A percentile compares a stretch with the other conserved stretches of the same genome.
These are phyloP conservation scores for Phlegmacium glaucopus DNA, from an alignment of 768 basidiomycete species.

Conservation along the genomic window DNA sequence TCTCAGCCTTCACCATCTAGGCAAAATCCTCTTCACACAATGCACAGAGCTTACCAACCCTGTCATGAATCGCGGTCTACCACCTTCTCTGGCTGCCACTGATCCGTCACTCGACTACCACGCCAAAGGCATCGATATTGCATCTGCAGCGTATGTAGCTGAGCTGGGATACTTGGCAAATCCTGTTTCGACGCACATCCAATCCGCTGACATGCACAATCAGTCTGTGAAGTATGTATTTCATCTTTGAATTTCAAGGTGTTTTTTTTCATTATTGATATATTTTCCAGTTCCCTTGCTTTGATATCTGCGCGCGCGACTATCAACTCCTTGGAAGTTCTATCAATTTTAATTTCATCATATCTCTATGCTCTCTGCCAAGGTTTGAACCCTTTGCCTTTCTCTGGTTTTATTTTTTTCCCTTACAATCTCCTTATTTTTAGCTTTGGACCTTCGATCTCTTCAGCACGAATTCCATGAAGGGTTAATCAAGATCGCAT, in stretches of 20 bases:
- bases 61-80: conserved; percentile 76
- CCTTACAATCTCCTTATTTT: conserved; percentile 2
- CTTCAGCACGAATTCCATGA: conserved; percentile 63
- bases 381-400: conserved; percentile 28
- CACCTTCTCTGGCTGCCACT: conserved; percentile 74
- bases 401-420: neutral
- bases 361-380: conserved; percentile 76
- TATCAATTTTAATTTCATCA: conserved; percentile 69
- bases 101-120: conserved; percentile 83
- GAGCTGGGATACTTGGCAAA: conserved; percentile 82
- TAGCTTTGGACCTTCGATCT: conserved; percentile 80
- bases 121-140: conserved; percentile 83
- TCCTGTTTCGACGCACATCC: conserved; percentile 81
- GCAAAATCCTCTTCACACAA: conserved; percentile 67
- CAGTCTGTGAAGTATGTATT: conserved; percentile 82
- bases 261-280: conserved; percentile 7
- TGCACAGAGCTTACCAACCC: conserved; percentile 72
- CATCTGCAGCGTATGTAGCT: conserved; percentile 73
- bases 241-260: neutral
- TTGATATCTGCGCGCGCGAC: conserved; percentile 82
- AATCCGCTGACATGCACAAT: conserved; percentile 90
- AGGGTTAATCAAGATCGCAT: conserved; percentile 43
- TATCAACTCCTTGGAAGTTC: conserved; percentile 71
- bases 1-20: conserved; percentile 64
- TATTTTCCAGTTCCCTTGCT: conserved; percentile 67